Conservation (phyloP, 768 basidiomycete genomes). For the Pleurotus platypus region DNA sequence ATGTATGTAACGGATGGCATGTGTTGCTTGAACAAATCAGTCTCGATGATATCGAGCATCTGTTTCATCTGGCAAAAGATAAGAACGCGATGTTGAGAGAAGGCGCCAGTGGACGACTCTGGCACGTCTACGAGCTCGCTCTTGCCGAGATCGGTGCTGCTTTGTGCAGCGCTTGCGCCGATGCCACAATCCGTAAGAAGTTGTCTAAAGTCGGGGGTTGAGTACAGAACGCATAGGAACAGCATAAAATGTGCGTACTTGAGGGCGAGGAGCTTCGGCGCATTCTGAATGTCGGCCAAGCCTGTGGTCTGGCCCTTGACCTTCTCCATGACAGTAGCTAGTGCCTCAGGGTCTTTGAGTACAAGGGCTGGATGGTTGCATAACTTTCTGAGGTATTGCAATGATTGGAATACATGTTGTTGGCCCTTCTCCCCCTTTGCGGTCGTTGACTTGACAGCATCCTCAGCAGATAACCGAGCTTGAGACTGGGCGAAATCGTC, state of each 20-base stretch:
- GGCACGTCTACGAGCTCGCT: constrained; percentile 64
- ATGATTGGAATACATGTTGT: constrained; percentile 92
- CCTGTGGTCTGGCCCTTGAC: constrained; percentile 41
- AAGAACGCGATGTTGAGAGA: constrained; percentile 96
- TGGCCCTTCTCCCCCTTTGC: constrained; percentile 46
- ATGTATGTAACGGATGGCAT: constrained; percentile 99
- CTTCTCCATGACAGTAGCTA: constrained; percentile 53
- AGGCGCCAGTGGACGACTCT: constrained; percentile 49
- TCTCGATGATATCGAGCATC: constrained; percentile 98
- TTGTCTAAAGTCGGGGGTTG: constrained; percentile 47
- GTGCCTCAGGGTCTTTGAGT: constrained; percentile 66
- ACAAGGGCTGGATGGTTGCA: constrained; percentile 97
- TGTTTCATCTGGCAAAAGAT: constrained; percentile 99
- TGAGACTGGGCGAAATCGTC: constrained; percentile 88
- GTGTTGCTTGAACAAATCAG: constrained; percentile 81
- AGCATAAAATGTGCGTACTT: constrained; percentile 46
- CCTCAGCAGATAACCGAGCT: constrained; percentile 60
- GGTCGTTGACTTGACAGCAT: constrained; percentile 49
- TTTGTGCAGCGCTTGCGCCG: constrained; percentile 43
- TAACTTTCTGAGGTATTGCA: constrained; percentile 95
- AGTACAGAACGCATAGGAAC: background rate
- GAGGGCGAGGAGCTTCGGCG: constrained; percentile 90
- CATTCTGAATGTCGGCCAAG: constrained; percentile 81
- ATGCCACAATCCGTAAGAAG: constrained; percentile 93
- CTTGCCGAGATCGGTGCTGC: constrained; percentile 54